These are phyloP conservation scores for Saururus chinensis DNA, from an alignment of 164 flowering plant genomes.

Conservation along the genomic window DNA sequence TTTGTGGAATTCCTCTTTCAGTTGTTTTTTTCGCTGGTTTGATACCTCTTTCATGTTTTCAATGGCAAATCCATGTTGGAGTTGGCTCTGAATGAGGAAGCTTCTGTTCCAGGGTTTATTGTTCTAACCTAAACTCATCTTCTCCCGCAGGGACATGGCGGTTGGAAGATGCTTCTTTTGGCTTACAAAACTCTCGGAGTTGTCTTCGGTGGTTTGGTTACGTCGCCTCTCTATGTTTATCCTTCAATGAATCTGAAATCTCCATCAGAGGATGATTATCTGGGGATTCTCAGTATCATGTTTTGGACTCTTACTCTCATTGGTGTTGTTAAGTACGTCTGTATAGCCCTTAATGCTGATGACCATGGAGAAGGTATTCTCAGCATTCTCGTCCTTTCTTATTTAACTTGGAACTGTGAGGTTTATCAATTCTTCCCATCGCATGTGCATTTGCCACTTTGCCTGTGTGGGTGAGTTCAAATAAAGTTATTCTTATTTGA, in stretches of 20 bases:
- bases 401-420: neutral
- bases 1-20: too few relatives aligned
- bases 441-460: too few relatives aligned
- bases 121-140: neutral
- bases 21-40: too few relatives aligned
- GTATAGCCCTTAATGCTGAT: constrained; percentile 66
- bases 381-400: neutral
- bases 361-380: constrained; percentile 80
- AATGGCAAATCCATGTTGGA: too few relatives aligned
- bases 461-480: too few relatives aligned
- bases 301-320: constrained; percentile 80
- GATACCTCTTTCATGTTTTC: too few relatives aligned
- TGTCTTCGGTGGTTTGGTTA: constrained; percentile 79
- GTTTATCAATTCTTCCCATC: neutral
- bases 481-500: too few relatives aligned
- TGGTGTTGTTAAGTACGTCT: constrained; percentile 64
- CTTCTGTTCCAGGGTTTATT: neutral
- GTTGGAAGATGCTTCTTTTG: constrained; percentile 27
- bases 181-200: constrained; percentile 78
- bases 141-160: neutral
- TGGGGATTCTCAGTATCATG: constrained; percentile 70
- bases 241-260: constrained; percentile 71
- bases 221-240: constrained; percentile 77
- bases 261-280: constrained; percentile 58
- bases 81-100: neutral